Conservation (phyloP, 2,329 filamentous ascomycete genomes). For the Talaromyces sp. region DNA sequence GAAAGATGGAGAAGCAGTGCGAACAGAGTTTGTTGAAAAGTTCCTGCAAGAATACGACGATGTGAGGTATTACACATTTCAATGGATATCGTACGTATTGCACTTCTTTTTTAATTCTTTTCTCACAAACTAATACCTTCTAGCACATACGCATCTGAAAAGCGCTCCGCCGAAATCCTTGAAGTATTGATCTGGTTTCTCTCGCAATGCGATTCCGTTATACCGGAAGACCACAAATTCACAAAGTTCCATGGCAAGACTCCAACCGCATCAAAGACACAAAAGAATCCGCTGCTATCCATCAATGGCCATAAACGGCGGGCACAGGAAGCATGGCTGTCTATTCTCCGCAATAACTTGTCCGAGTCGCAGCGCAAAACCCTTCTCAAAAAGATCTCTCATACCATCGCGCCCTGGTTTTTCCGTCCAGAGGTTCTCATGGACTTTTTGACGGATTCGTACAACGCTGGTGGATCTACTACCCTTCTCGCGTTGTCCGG, state of each 20-base stretch:
- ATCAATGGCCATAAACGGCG: conserved; percentile 69
- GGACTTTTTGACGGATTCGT: conserved; percentile 95
- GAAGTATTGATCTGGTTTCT: conserved; percentile 37
- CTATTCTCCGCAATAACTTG: conserved; percentile 63
- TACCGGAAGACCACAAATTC: conserved; percentile 39
- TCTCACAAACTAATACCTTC: conserved; percentile 5
- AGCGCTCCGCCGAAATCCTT: conserved; percentile 24
- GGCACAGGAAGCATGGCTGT: conserved; percentile 82
- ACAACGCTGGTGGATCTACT: conserved; percentile 78
- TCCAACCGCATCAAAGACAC: conserved; percentile 54
- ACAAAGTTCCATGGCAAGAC: conserved; percentile 36
- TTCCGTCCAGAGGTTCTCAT: conserved; percentile 81
- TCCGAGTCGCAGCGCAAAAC: conserved; percentile 72
- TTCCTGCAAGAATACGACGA: conserved; percentile 79
- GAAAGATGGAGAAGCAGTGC: conserved; percentile 54
- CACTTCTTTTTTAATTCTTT: neutral
- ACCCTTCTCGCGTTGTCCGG: conserved; percentile 86
- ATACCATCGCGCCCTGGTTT: conserved; percentile 84
- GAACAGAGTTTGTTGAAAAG: conserved; percentile 69
- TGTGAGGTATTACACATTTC: conserved; percentile 76
- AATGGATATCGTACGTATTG: conserved; percentile 62
- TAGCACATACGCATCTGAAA: conserved; percentile 31
- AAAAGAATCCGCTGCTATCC: conserved; percentile 58
- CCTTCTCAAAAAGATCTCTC: conserved; percentile 69
- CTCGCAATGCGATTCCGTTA: conserved; percentile 61